These are phyloP conservation scores for Amylocarpus encephaloides DNA, from an alignment of 2,329 filamentous ascomycete genomes.

Conservation along the genomic window DNA sequence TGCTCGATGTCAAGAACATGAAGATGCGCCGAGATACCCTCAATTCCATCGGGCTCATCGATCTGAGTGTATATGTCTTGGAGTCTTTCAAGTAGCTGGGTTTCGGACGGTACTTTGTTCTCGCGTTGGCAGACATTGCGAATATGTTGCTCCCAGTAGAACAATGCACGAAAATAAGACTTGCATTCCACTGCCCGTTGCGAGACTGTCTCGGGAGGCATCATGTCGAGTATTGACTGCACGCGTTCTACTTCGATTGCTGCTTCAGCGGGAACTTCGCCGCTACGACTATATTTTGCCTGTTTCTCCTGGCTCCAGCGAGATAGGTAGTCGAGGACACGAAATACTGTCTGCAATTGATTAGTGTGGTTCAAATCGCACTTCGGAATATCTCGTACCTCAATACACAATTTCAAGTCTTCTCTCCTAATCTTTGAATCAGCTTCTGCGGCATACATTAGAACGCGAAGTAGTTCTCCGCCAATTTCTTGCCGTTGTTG, in stretches of 20 bases:
- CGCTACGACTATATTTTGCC: conserved; percentile 12
- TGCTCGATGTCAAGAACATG: conserved; percentile 86
- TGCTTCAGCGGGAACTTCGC: conserved; percentile 34
- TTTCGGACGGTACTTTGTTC: conserved; percentile 31
- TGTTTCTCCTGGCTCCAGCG: conserved; percentile 74
- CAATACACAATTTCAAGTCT: conserved; percentile 76
- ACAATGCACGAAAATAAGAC: conserved; percentile 85
- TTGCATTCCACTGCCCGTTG: conserved; percentile 86
- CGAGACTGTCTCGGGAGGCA: conserved; percentile 69
- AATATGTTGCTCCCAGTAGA: conserved; percentile 91
- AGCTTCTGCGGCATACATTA: conserved; percentile 50
- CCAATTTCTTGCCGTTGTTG: conserved; percentile 58
- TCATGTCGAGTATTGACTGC: conserved; percentile 62
- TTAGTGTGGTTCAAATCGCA: conserved; percentile 21
- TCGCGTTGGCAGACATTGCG: conserved; percentile 38
- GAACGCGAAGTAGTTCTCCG: conserved; percentile 67
- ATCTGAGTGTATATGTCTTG: conserved; percentile 97
- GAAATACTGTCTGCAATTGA: conserved; percentile 69
- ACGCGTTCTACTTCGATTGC: conserved; percentile 51
- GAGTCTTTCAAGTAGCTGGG: conserved; percentile 66
- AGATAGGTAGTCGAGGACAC: conserved; percentile 84
- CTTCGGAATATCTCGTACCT: conserved; percentile 46
- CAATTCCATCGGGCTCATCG: conserved; percentile 93
- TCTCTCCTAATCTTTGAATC: conserved; percentile 59
- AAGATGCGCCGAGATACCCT: conserved; percentile 85